Percentiles rank a stretch among this genome's conserved stretches.
These are phyloP conservation scores for Dalbergia oliveri DNA, from an alignment of 306 rosid species.

Conservation along the genomic window DNA sequence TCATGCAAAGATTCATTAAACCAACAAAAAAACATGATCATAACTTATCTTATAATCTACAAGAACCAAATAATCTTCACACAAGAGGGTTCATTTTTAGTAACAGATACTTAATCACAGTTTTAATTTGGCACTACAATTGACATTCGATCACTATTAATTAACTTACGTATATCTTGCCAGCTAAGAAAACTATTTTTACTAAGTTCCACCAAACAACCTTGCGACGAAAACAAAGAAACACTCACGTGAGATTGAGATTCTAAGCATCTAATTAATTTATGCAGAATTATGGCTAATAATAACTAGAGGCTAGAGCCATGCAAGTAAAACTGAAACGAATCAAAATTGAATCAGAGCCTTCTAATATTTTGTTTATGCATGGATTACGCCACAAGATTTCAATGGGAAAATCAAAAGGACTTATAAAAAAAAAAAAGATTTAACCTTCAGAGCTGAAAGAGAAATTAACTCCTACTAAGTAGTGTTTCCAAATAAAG, in stretches of 20 bases:
- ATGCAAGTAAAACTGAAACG: conserved; percentile 31
- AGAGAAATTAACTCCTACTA: conserved; percentile 10
- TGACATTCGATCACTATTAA: not conserved
- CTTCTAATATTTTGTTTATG: not conserved
- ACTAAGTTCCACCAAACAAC: not conserved
- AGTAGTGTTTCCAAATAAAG: not conserved
- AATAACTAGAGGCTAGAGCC: conserved; percentile 1
- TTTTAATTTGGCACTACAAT: not conserved
- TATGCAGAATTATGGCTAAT: not conserved
- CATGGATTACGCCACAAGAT: not conserved
- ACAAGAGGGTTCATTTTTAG: not conserved
- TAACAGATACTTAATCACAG: not conserved
- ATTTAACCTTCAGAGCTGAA: conserved; percentile 16
- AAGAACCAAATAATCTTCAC: too few relatives aligned
- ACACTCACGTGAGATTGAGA: conserved; percentile 15
- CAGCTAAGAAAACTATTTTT: not conserved
- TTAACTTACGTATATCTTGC: not conserved
- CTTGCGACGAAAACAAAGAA: not conserved
- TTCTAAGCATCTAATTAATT: not conserved
- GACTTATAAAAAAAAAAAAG: conserved; percentile 16
- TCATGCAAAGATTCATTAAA: conserved; percentile 7
- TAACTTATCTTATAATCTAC: too few relatives aligned
- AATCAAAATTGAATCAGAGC: conserved; percentile 25
- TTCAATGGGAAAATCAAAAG: not conserved
- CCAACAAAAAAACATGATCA: not conserved